Conservation (phyloP, 345 rosid genomes). For the Corymbia maculata region DNA sequence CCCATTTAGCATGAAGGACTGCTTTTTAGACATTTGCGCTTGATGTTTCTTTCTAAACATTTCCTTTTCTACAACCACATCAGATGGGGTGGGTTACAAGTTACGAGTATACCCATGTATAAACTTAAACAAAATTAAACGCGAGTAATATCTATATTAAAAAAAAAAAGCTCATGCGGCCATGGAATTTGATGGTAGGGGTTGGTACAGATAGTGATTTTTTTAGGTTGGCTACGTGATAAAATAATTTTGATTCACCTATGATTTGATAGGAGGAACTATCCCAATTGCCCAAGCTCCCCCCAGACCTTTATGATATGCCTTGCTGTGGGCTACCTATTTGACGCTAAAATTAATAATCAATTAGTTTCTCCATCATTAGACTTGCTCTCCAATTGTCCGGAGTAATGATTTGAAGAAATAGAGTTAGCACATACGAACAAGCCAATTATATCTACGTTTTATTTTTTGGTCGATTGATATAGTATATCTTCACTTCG, state of each 20-base stretch:
- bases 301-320: background rate
- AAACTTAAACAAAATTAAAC: background rate
- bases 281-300: background rate
- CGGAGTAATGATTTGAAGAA: background rate
- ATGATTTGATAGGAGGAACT: background rate
- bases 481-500: background rate
- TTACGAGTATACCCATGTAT: background rate
- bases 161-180: background rate
- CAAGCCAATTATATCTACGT: background rate
- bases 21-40: background rate
- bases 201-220: background rate
- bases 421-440: background rate
- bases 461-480: background rate
- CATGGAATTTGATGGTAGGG: background rate
- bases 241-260: background rate
- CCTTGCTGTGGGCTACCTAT: background rate
- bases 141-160: background rate
- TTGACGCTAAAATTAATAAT: background rate
- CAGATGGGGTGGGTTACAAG: background rate
- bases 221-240: background rate
- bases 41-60: background rate
- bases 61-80: background rate
- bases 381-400: background rate
- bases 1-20: background rate
- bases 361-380: background rate